Percentiles rank a stretch among this genome's conserved stretches.
Evolutionary conservation across 192 early-diverging fungal genomes (phyloP).

Genomic region (Backusella tarrabulga): DNA sequence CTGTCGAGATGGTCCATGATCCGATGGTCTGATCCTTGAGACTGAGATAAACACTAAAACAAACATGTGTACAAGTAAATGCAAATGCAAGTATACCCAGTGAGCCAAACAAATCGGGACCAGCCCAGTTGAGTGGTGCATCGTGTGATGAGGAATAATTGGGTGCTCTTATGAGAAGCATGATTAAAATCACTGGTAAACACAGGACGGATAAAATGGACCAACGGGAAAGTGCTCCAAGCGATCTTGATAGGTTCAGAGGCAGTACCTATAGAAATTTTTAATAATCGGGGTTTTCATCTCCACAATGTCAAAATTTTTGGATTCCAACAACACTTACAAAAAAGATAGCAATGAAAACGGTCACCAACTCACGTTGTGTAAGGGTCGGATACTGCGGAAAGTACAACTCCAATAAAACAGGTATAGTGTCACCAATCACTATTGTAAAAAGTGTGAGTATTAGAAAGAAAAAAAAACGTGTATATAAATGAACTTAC

Average conservation of each 20-base stretch:
- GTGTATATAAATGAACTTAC: slow-evolving; percentile 14
- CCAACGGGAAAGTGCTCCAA: slow-evolving; percentile 54
- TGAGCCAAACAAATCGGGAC: slow-evolving; percentile 58
- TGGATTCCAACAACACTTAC: slow-evolving; percentile 29
- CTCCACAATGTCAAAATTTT: background rate
- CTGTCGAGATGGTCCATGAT: slow-evolving; percentile 50
- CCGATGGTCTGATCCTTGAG: slow-evolving; percentile 44
- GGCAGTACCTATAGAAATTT: slow-evolving; percentile 47
- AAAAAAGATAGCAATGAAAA: slow-evolving; percentile 34
- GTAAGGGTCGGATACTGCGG: slow-evolving; percentile 25
- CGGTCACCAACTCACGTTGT: slow-evolving; percentile 33
- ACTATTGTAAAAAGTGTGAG: slow-evolving; percentile 27
- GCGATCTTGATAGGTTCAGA: slow-evolving; percentile 59
- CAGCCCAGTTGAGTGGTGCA: slow-evolving; percentile 51
- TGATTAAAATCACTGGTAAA: slow-evolving; percentile 58
- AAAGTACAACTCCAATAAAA: slow-evolving; percentile 36
- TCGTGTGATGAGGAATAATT: slow-evolving; percentile 50
- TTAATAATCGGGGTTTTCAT: background rate
- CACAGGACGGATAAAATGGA: slow-evolving; percentile 62
- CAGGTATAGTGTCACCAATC: slow-evolving; percentile 50
- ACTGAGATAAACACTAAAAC: slow-evolving; percentile 57
- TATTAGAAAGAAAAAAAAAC: background rate
- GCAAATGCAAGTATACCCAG: slow-evolving; percentile 72
- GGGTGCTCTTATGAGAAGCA: slow-evolving; percentile 58
- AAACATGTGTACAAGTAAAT: slow-evolving; percentile 62